A percentile compares a stretch with the other conserved stretches of the same genome.
These are phyloP conservation scores for Solanum medicagineum DNA, from an alignment of 257 asterid genomes.

Conservation along the genomic window DNA sequence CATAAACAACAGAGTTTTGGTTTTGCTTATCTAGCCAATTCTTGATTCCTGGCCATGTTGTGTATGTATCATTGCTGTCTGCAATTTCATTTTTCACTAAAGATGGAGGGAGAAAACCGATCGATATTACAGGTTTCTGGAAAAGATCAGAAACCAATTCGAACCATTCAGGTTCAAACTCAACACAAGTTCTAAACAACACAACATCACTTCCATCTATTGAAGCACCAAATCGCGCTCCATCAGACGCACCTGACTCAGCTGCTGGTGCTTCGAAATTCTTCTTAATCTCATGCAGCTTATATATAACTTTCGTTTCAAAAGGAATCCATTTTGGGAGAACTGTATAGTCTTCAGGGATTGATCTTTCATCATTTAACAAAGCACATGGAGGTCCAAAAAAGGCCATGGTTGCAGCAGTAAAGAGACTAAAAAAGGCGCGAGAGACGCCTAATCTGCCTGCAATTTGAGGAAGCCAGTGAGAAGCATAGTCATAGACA, in stretches of 20 bases:
- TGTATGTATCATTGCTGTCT: background rate
- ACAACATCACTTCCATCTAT: conserved; percentile 47
- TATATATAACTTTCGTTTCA: conserved; percentile 29
- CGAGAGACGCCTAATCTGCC: conserved; percentile 19
- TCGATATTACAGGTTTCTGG: conserved; percentile 46
- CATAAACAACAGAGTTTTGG: conserved; percentile 39
- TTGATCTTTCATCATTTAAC: conserved; percentile 21
- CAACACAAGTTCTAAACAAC: conserved; percentile 47
- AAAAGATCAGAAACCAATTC: conserved; percentile 30
- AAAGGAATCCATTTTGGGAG: conserved; percentile 72
- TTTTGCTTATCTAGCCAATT: conserved; percentile 40
- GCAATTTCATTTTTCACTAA: conserved; percentile 13
- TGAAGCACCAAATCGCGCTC: conserved; percentile 38
- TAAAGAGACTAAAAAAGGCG: conserved; percentile 59
- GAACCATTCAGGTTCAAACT: conserved; percentile 78
- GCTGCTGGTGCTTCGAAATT: conserved; percentile 54
- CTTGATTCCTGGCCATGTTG: conserved; percentile 35
- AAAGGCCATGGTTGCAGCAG: conserved; percentile 67
- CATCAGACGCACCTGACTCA: conserved; percentile 54
- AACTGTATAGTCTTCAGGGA: conserved; percentile 42
- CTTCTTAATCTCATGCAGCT: conserved; percentile 47
- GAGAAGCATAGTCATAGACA: conserved; percentile 64
- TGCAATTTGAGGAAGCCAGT: conserved; percentile 59
- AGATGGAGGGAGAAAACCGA: conserved; percentile 45
- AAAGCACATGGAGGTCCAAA: conserved; percentile 39